phyloP scores from a whole-genome alignment of 805 yeast species.

The Kodamaea kakaduensis region DNA sequence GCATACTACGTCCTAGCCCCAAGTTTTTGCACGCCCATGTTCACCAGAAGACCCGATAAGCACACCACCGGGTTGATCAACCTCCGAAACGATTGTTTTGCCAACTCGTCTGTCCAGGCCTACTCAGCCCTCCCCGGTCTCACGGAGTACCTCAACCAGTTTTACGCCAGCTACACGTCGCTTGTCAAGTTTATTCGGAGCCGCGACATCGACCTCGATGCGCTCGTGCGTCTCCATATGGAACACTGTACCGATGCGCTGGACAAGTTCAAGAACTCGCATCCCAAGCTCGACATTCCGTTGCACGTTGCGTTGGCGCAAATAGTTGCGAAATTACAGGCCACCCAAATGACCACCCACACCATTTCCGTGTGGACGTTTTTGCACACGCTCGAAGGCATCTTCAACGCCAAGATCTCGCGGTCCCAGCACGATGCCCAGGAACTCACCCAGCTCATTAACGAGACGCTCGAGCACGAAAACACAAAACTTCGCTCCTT shows the following conservation, averaged over 20 bases:
- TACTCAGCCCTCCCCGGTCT: conserved; percentile 58
- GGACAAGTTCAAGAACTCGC: conserved; percentile 14
- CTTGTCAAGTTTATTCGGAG: conserved; percentile 17
- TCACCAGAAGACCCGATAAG: conserved; percentile 59
- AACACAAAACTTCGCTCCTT: conserved; percentile 39
- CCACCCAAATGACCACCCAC: conserved; percentile 49
- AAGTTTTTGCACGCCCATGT: conserved; percentile 23
- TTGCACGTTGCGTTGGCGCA: conserved; percentile 56
- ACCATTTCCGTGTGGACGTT: conserved; percentile 76
- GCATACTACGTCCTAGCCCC: conserved; percentile 14
- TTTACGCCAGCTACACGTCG: conserved; percentile 27
- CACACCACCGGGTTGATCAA: conserved; percentile 81
- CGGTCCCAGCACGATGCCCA: conserved; percentile 93
- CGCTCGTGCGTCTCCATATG: conserved; percentile 11
- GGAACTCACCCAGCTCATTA: conserved; percentile 75
- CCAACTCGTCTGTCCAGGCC: conserved; percentile 84
- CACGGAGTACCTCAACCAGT: conserved; percentile 50
- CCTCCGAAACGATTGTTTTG: conserved; percentile 85
- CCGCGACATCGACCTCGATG: conserved; percentile 17
- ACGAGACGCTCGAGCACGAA: conserved; percentile 76
- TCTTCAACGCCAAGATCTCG: conserved; percentile 71
- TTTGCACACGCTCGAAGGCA: conserved; percentile 64
- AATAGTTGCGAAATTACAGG: conserved; percentile 55
- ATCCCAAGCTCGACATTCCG: conserved; percentile 35
- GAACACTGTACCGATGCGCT: conserved; percentile 2